Evolutionary conservation across 2,329 filamentous ascomycete species (phyloP).

Genomic region (Thielaviopsis cerberus): DNA sequence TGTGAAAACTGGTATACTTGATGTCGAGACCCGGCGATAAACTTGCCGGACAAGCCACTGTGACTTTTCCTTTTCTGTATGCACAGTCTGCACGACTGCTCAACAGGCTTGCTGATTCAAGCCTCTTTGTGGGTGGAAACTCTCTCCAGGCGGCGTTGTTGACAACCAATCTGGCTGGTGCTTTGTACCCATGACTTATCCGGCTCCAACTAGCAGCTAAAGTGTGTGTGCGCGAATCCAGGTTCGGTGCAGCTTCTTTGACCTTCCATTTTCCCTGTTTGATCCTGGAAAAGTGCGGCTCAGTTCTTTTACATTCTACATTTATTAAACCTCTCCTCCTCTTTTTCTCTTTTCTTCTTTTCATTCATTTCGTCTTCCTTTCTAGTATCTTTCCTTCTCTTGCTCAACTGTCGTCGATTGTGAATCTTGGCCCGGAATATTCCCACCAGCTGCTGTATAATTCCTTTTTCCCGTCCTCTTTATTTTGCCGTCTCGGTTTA

Average conservation of each 20-base stretch:
- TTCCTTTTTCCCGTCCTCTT: background rate
- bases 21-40: too few species aligned
- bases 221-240: background rate
- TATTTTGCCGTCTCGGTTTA: background rate
- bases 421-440: background rate
- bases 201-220: too few species aligned
- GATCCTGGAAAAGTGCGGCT: background rate
- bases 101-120: too few species aligned
- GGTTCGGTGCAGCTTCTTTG: background rate
- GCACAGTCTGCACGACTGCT: too few species aligned
- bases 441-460: background rate
- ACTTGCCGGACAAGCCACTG: too few species aligned
- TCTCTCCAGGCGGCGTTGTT: too few species aligned
- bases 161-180: too few species aligned
- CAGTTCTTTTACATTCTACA: background rate
- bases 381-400: background rate
- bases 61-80: too few species aligned
- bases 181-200: too few species aligned
- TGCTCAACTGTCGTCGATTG: background rate
- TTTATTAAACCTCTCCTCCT: background rate
- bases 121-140: too few species aligned
- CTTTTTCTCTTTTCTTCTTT: background rate
- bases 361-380: background rate
- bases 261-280: background rate
- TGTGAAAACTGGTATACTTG: background rate